Base-by-base conservation (phyloP, 163 green algal species). In the Volvox carteri region DNA sequence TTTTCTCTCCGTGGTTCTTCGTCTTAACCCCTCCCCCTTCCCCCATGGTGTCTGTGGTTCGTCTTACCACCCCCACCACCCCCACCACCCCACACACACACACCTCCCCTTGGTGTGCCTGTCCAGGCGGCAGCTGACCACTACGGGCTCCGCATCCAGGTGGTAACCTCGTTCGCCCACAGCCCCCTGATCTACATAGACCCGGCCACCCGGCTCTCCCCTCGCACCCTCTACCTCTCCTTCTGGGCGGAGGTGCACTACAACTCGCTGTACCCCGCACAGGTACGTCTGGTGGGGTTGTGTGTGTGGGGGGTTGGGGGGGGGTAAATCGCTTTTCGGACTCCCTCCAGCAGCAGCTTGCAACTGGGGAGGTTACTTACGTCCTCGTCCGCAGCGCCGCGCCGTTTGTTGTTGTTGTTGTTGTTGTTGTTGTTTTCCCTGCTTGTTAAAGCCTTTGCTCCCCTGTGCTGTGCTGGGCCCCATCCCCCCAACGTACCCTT, bases 241-340 rank as follows among this genome's bases (percentile, higher is more conserved):
- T 98, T 98, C 86, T 97, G 95, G 95, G 95, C 95, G 65, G 95
- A 98, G 92, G 93, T 97, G 41, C 93, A 96, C 89, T 96, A 96
- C 92, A 95, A 96, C 86, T 88, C 44, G 30, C 48, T 95, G 0
- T 95, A 94, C 77, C 78, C 83, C 0, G 41, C 11, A 14, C n/a
- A 73, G 35, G 90, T 92, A n/a, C 68, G 86, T 19, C n/a, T n/a
- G n/a, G n/a, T n/a, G n/a, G n/a, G 88, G 86, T 5, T 39, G 37
- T 9, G 48, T 23, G 46, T 11, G n/a, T 77, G 67, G 6, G 33
- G 28, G 67, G 33, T 7, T 39, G 67, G 8, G 62, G 21, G 28
- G 8, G 62, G 23, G 28, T 74, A n/a, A n/a, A n/a, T n/a, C n/a
- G n/a, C n/a, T n/a, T n/a, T n/a, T n/a, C n/a, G n/a, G n/a, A n/a